Evolutionary conservation across 106 monocot species (phyloP).

Genomic region (Dendrobium chrysotoxum): DNA sequence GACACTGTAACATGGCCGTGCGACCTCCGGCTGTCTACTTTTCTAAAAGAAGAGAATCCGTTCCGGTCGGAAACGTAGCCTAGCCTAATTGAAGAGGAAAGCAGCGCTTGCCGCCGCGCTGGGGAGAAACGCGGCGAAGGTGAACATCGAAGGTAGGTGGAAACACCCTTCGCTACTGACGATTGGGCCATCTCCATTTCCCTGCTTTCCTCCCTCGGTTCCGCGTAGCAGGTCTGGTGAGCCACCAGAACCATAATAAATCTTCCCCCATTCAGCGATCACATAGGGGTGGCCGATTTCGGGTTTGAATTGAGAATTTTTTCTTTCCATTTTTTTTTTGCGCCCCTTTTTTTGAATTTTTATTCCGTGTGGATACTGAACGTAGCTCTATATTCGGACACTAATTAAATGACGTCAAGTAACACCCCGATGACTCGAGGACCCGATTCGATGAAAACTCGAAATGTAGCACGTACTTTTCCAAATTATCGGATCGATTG

Average conservation of each 20-base stretch:
- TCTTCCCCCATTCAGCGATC: neutral
- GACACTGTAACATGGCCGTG: neutral
- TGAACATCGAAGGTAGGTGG: conserved; percentile 3
- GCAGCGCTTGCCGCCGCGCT: neutral
- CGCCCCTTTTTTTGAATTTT: neutral
- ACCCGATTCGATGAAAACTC: too few species aligned
- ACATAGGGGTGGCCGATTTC: neutral
- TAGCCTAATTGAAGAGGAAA: conserved; percentile 5
- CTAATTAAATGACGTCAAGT: too few species aligned
- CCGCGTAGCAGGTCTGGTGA: conserved; percentile 7
- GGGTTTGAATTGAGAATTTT: neutral
- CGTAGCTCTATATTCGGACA: too few species aligned
- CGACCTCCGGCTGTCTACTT: neutral
- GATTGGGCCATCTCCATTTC: conserved; percentile 33
- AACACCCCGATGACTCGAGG: too few species aligned
- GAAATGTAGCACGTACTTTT: too few species aligned
- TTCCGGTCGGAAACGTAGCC: neutral
- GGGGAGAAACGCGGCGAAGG: conserved; percentile 9
- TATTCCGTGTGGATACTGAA: too few species aligned
- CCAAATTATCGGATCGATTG: too few species aligned
- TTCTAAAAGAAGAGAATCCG: neutral
- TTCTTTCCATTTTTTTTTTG: neutral
- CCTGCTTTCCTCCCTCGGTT: neutral
- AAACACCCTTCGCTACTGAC: conserved; percentile 28
- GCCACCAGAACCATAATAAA: neutral